phyloP scores from a whole-genome alignment of 208 protist species.

The Crithidia sp. region DNA sequence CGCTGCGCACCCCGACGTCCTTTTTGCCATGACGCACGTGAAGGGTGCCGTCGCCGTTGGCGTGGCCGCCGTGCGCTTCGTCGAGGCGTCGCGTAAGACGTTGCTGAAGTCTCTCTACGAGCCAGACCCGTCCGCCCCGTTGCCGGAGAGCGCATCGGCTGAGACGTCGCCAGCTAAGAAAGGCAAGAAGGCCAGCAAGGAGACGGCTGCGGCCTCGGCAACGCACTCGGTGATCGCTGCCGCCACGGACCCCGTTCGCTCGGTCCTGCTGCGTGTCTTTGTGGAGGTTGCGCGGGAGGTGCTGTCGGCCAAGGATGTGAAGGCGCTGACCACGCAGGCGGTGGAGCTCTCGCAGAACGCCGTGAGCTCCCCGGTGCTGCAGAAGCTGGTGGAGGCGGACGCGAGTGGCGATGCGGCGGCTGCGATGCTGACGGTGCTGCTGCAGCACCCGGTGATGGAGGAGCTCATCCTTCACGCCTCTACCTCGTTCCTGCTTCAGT shows the following conservation, averaged over 20 bases:
- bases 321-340: conserved; percentile 33
- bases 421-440: conserved; percentile 39
- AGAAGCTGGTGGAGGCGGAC: conserved; percentile 74
- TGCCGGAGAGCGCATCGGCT: neutral
- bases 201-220: neutral
- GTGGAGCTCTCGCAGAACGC: conserved; percentile 64
- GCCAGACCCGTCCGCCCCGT: conserved; percentile 20
- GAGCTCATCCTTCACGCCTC: conserved; percentile 61
- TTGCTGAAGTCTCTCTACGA: conserved; percentile 23
- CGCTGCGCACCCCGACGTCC: conserved; percentile 20
- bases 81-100: conserved; percentile 29
- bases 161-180: neutral
- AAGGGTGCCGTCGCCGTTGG: conserved; percentile 42
- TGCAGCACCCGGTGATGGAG: conserved; percentile 26
- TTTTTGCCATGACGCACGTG: conserved; percentile 43
- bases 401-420: conserved; percentile 22
- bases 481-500: conserved; percentile 78
- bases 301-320: conserved; percentile 19
- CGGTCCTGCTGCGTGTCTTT: conserved; percentile 72
- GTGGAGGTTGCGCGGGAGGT: conserved; percentile 58
- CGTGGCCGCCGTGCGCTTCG: conserved; percentile 41
- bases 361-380: conserved; percentile 80
- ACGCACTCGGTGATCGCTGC: conserved; percentile 42
- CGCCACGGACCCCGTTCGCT: conserved; percentile 65
- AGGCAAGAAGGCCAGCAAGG: neutral